A percentile compares a stretch with the other conserved stretches of the same genome.
Evolutionary conservation across 2,329 filamentous ascomycete species (phyloP).

Genomic region (Fusarium buharicum): DNA sequence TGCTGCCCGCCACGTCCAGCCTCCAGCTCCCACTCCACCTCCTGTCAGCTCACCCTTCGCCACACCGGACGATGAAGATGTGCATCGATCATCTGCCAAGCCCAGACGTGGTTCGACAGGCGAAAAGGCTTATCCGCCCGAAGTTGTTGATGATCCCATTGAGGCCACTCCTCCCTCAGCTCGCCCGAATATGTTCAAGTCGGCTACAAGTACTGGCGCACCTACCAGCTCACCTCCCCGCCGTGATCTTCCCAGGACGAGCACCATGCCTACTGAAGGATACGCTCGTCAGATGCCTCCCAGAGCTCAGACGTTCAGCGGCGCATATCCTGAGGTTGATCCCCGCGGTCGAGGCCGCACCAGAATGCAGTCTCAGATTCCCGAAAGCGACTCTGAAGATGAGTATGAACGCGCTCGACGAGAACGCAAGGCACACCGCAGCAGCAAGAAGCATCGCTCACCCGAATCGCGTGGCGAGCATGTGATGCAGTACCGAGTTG

Average conservation of each 20-base stretch:
- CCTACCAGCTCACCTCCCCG: constrained; percentile 50
- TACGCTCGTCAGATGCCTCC: constrained; percentile 46
- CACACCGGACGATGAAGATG: constrained; percentile 48
- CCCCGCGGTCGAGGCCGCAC: constrained; percentile 53
- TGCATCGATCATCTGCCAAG: constrained; percentile 49
- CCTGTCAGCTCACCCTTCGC: constrained; percentile 47
- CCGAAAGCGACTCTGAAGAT: constrained; percentile 51
- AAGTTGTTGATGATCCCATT: constrained; percentile 49
- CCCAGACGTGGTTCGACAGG: constrained; percentile 50
- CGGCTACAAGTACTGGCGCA: constrained; percentile 41
- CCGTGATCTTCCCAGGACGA: constrained; percentile 47
- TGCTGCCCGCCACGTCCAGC: constrained; percentile 41
- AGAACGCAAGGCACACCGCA: constrained; percentile 50
- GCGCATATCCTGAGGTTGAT: constrained; percentile 41
- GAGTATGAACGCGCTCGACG: constrained; percentile 48
- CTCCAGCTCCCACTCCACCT: constrained; percentile 52
- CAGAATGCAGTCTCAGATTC: constrained; percentile 51
- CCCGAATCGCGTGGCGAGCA: constrained; percentile 45
- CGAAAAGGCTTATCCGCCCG: constrained; percentile 50
- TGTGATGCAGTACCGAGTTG: constrained; percentile 48
- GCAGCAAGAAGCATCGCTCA: constrained; percentile 51
- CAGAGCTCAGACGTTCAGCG: constrained; percentile 51
- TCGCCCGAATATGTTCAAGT: constrained; percentile 45
- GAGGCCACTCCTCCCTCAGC: constrained; percentile 47
- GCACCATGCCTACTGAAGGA: constrained; percentile 50